Base-by-base conservation (phyloP, 306 rosid genomes). In the Nissolia schottii region DNA sequence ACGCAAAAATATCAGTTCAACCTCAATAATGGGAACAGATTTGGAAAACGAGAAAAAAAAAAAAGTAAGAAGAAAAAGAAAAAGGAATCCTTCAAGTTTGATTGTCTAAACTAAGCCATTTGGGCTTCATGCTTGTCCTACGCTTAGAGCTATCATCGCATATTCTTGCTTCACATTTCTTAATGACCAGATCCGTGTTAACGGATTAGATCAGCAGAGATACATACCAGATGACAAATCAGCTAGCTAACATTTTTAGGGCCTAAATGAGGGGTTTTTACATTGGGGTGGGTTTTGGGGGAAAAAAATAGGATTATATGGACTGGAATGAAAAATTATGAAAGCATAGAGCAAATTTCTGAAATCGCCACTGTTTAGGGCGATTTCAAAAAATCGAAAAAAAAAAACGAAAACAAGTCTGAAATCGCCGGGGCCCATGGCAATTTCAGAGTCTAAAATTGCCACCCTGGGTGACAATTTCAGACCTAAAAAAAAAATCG, bases 1-100 rank as follows among this genome's bases (percentile, higher is more conserved):
- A 55, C 51, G 35, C 27, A 72, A 41, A n/a, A 45, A 63, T 10
- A 70, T 83, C 35, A 88, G 57, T 74, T 63, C 35, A 68, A 14
- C 5, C 3, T 5, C 51, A 54, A 50, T 38, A 45, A 8, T 49
- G 77, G 60, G 74, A 80, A 66, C 85, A 43, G 37, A 64, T 65
- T 18, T 81, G 64, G 43, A 79, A 45, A 14, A 5, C 0, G 2
- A 19, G 20, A 0, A 54, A 10, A 14, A 45, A 81, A 81, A 13
- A 83, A 87, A 32, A 82, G 27, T 3, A 19, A 8, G 32, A 41
- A 25, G 13, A 8, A 25, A 25, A 9, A 31, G 10, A 20, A 24
- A 13, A 13, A 18, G 8, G 6, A 7, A 56, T 45, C 57, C 59
- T 71, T 57, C 13, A 59, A 19, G 16, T 18, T 43, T 29, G 29